A percentile compares a stretch with the other conserved stretches of the same genome.
phyloP scores from a whole-genome alignment of 2,329 filamentous ascomycete genomes.

The Zymoseptoria crescenta region DNA sequence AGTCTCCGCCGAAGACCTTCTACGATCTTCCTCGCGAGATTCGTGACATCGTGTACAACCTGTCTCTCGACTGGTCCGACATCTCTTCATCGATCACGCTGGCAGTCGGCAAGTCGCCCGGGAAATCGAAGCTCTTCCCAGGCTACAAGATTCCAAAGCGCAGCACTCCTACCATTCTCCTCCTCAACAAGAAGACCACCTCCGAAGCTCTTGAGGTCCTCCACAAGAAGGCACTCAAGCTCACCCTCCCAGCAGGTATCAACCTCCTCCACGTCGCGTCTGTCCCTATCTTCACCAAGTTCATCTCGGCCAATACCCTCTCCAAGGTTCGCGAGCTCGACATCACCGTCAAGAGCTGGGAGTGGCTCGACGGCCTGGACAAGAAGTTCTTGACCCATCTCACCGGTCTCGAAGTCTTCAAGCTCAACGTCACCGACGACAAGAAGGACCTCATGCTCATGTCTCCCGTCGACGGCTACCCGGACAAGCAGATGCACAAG shows the following conservation, averaged over 20 bases:
- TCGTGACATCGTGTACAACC: constrained; percentile 24
- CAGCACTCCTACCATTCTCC: constrained; percentile 28
- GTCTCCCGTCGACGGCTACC: constrained; percentile 13
- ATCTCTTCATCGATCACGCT: constrained; percentile 10
- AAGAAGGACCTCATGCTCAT: constrained; percentile 12
- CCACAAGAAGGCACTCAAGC: constrained; percentile 21
- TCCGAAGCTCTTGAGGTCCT: constrained; percentile 25
- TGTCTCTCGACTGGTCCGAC: constrained; percentile 19
- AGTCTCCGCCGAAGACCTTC: constrained; percentile 14
- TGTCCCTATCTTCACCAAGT: constrained; percentile 7
- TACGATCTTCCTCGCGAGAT: constrained; percentile 21
- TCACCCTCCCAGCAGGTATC: constrained; percentile 13
- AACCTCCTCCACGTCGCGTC: background rate
- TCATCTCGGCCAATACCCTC: constrained; percentile 19
- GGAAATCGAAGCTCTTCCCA: constrained; percentile 3
- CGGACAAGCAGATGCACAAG: constrained; percentile 18
- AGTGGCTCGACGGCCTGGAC: constrained; percentile 21
- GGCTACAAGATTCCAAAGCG: constrained; percentile 9
- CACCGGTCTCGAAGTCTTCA: constrained; percentile 14
- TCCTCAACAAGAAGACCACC: constrained; percentile 30
- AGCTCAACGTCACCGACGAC: constrained; percentile 17
- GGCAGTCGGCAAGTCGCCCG: constrained; percentile 13
- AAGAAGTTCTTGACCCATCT: constrained; percentile 10
- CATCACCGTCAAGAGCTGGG: constrained; percentile 21
- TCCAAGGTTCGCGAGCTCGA: constrained; percentile 17